Conservation (phyloP, 768 basidiomycete genomes). For the Xerocomus spinulosus region DNA sequence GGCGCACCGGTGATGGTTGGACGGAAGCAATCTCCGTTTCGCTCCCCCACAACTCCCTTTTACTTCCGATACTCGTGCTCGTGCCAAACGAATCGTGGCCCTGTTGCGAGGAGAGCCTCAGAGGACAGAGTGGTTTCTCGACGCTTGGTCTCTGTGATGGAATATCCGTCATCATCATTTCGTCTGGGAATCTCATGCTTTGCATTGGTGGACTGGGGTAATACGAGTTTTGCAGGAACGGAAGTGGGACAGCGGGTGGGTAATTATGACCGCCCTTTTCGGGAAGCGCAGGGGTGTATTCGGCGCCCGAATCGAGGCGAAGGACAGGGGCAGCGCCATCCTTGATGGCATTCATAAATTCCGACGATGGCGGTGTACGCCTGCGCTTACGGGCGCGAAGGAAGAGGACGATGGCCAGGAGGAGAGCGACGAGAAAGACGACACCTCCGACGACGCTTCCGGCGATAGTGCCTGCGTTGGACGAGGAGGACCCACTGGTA, state of each 20-base stretch:
- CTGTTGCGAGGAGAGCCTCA: conserved; percentile 15
- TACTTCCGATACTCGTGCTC: conserved; percentile 18
- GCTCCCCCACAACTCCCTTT: conserved; percentile 20
- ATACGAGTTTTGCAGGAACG: conserved; percentile 16
- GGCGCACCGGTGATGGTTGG: conserved; percentile 6
- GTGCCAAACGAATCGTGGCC: conserved; percentile 3
- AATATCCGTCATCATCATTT: conserved; percentile 6
- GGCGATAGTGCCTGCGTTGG: conserved; percentile 43
- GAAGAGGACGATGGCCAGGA: conserved; percentile 35
- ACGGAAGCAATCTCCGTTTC: conserved; percentile 12
- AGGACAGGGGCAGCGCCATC: conserved; percentile 22
- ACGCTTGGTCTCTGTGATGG: conserved; percentile 13
- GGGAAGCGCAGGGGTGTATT: conserved; percentile 7
- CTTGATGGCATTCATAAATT: conserved; percentile 41
- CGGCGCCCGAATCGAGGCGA: conserved; percentile 24
- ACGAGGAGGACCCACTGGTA: conserved; percentile 12
- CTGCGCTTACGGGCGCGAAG: conserved; percentile 38
- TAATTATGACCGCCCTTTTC: conserved; percentile 16
- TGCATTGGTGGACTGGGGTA: conserved; percentile 3
- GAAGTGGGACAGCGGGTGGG: conserved; percentile 5
- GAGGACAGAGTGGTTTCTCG: conserved; percentile 22
- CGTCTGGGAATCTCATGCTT: conserved; percentile 14
- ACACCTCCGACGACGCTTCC: conserved; percentile 52
- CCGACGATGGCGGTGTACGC: conserved; percentile 54
- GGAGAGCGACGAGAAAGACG: conserved; percentile 34